These are phyloP conservation scores for Cryptococcus amylolentus DNA, from an alignment of 1,284 basidiomycete genomes.

Conservation along the genomic window DNA sequence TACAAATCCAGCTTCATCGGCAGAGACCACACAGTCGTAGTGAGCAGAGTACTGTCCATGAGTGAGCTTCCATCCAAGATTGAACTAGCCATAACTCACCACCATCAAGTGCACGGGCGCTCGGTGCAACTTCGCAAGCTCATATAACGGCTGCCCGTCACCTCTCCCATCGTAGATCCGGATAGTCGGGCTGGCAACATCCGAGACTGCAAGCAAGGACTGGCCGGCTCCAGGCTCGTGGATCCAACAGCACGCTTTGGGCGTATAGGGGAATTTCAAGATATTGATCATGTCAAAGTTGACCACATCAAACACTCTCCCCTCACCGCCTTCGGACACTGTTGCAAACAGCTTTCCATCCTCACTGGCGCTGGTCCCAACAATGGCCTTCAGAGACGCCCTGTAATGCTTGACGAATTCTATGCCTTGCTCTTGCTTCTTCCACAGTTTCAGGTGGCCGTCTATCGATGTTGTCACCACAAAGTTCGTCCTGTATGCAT, in stretches of 20 bases:
- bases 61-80: background rate
- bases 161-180: constrained; percentile 91
- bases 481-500: constrained; percentile 71
- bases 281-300: constrained; percentile 98
- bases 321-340: constrained; percentile 75
- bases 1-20: constrained; percentile 89
- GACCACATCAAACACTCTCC: constrained; percentile 94
- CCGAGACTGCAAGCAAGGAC: constrained; percentile 85
- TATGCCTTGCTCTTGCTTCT: constrained; percentile 88
- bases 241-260: constrained; percentile 88
- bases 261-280: constrained; percentile 78
- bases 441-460: constrained; percentile 97
- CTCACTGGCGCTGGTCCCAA: constrained; percentile 77
- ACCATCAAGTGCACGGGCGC: constrained; percentile 86
- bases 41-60: constrained; percentile 73
- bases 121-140: constrained; percentile 72
- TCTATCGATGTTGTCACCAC: constrained; percentile 91
- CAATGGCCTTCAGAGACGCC: constrained; percentile 78
- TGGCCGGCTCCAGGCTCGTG: constrained; percentile 83
- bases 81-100: constrained; percentile 55
- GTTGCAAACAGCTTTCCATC: constrained; percentile 92
- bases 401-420: constrained; percentile 94
- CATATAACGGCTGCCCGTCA: constrained; percentile 69
- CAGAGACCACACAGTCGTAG: constrained; percentile 88
- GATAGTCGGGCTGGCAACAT: constrained; percentile 69